These are phyloP conservation scores for Volvox carteri DNA, from an alignment of 163 green algal genomes.

Conservation along the genomic window DNA sequence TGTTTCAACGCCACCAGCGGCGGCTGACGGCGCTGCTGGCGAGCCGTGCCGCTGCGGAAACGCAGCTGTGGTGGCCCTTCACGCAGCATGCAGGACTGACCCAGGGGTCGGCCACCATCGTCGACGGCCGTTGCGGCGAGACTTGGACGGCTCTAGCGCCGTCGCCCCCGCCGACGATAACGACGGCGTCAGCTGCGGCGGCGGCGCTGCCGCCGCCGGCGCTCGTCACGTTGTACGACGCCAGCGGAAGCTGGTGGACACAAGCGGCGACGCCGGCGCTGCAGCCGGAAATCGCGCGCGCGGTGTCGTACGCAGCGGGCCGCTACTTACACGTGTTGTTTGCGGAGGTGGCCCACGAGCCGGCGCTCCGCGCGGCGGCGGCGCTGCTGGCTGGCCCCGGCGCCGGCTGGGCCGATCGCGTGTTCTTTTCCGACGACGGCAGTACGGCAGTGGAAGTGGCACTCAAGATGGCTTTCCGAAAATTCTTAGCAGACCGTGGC, in stretches of 20 bases:
- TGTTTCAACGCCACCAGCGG: background rate
- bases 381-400: slow-evolving; percentile 70
- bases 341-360: slow-evolving; percentile 83
- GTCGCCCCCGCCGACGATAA: no score
- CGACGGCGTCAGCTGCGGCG: background rate
- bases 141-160: slow-evolving; percentile 55
- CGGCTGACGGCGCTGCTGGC: slow-evolving; percentile 52
- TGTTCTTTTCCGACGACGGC: slow-evolving; percentile 90
- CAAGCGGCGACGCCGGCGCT: slow-evolving; percentile 62
- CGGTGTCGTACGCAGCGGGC: slow-evolving; percentile 81
- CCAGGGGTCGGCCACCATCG: slow-evolving; percentile 72
- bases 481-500: slow-evolving; percentile 76
- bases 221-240: slow-evolving; percentile 84
- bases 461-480: slow-evolving; percentile 97
- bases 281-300: slow-evolving; percentile 77
- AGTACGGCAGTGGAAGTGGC: slow-evolving; percentile 78
- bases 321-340: slow-evolving; percentile 98
- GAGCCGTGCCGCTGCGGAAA: slow-evolving; percentile 42
- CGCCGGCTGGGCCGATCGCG: slow-evolving; percentile 84
- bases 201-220: slow-evolving; percentile 10
- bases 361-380: slow-evolving; percentile 76
- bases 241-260: slow-evolving; percentile 97
- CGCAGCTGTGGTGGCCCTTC: slow-evolving; percentile 96
- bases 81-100: slow-evolving; percentile 89
- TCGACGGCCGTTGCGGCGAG: slow-evolving; percentile 81